These are phyloP conservation scores for Eutrema yunnanense DNA, from an alignment of 345 rosid species.

Conservation along the genomic window DNA sequence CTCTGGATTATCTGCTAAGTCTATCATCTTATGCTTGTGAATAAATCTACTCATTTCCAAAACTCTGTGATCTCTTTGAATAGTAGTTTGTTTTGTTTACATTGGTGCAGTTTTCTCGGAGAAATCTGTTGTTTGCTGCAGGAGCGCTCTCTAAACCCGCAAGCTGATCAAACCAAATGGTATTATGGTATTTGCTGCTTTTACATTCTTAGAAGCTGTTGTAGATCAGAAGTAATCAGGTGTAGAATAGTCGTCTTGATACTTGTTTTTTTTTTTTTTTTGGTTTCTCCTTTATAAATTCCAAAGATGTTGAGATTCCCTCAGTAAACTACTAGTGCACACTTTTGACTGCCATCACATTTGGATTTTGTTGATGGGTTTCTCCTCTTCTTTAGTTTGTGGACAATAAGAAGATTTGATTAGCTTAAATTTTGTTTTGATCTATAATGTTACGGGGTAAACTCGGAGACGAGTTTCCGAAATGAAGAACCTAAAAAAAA, in stretches of 20 bases:
- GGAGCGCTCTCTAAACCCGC: conserved; percentile 61
- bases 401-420: no score
- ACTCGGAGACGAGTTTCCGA: no score
- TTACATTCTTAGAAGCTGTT: conserved; percentile 2
- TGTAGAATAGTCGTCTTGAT: conserved; percentile 4
- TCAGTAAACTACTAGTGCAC: neutral
- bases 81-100: neutral
- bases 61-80: neutral
- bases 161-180: conserved; percentile 16
- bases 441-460: no score
- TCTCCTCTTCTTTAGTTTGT: no score
- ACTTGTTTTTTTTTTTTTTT: neutral
- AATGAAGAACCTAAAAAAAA: no score
- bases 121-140: conserved; percentile 84
- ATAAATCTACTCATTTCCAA: neutral
- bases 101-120: conserved; percentile 64
- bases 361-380: no score
- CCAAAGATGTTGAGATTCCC: conserved; percentile 7
- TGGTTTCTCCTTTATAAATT: neutral
- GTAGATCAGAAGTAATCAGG: conserved; percentile 10
- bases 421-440: no score
- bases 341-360: no score
- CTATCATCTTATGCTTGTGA: neutral
- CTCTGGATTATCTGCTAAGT: neutral
- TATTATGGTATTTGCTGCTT: neutral